Base-by-base conservation (phyloP, 2,329 filamentous ascomycete genomes). In the Aspergillus sp. region DNA sequence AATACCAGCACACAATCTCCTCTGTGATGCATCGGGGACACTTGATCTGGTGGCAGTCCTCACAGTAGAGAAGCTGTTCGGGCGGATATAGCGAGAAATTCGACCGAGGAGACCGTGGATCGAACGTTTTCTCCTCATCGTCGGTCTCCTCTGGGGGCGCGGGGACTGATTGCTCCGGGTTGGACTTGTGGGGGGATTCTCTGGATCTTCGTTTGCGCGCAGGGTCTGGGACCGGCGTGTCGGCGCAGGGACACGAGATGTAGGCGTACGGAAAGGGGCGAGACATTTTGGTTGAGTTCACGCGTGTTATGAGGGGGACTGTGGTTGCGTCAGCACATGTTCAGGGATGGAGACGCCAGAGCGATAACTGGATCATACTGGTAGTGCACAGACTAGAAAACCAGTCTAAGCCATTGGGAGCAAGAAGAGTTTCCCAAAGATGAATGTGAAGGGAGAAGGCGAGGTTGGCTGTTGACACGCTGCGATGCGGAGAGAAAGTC, bases 21-120 rank as follows among this genome's bases (percentile, higher is more conserved):
- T 99, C 94, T 45, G 87, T 84, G 49, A 95, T 89, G 67, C 94
- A 99, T 75, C 91, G 82, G 5, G 91, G 89, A 69, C 94, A 99
- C 61, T 94, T 88, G 57, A 97, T 96, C 72, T 96, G 88, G 69
- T 96, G 91, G 71, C 94, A 99, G 70, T 97, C 94, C 69, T 96
- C 93, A 77, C 94, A 99, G 77, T 96, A 99, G 38, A 97, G 82
- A 21, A 99, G 83, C 68, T 97, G 87, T 67, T 97, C 93, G 42
- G 97, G 85, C 1, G 94, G 93, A 67, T 93, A 97, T 29, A 99
- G 80, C 60, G 91, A 92, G 78, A 91, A 97, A 71, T 91, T 94
- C 53, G 94, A 89, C 34, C 92, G 87, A 14, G 89, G 84, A 55
- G 87, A 86, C 63, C 88, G 86, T 2, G 94, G 91, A 68, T 99